These are phyloP conservation scores for Boletus insuetus DNA, from an alignment of 768 basidiomycete genomes.

Conservation along the genomic window DNA sequence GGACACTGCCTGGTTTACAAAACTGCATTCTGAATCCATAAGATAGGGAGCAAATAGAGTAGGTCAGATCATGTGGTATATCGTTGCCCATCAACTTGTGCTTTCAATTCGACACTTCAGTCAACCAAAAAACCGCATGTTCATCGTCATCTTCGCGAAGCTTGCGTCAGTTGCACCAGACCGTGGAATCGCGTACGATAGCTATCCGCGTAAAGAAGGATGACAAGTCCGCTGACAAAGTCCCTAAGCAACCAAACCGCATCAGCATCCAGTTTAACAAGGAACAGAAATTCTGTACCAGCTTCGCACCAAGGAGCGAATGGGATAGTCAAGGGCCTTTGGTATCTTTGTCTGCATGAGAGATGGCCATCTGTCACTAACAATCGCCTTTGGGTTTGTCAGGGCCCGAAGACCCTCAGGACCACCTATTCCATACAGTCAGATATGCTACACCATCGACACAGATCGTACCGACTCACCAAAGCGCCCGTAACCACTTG, in stretches of 20 bases:
- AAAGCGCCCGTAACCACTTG: slow-evolving; percentile 91
- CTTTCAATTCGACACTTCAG: not conserved
- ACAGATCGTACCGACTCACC: slow-evolving; percentile 42
- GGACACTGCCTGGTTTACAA: too few relatives aligned
- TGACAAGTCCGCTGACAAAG: slow-evolving; percentile 48
- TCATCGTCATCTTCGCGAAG: slow-evolving; percentile 29
- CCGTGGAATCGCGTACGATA: slow-evolving; percentile 44
- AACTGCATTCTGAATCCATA: slow-evolving; percentile 4
- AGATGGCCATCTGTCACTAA: slow-evolving; percentile 83
- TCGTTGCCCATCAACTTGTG: not conserved
- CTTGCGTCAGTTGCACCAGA: slow-evolving; percentile 38
- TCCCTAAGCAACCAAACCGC: slow-evolving; percentile 36
- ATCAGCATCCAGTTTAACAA: not conserved
- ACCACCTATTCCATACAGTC: slow-evolving; percentile 53
- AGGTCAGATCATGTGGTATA: slow-evolving; percentile 21
- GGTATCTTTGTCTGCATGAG: slow-evolving; percentile 85
- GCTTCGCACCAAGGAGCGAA: slow-evolving; percentile 67
- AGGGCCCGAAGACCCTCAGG: slow-evolving; percentile 89
- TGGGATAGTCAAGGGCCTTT: slow-evolving; percentile 79
- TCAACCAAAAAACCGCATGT: not conserved
- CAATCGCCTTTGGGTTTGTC: slow-evolving; percentile 86
- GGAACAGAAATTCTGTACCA: slow-evolving; percentile 50
- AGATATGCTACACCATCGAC: slow-evolving; percentile 6
- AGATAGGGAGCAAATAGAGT: slow-evolving; percentile 8
- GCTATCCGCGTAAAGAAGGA: slow-evolving; percentile 47